Conservation (phyloP, 2,329 filamentous ascomycete genomes). For the Aspergillus viridinutans region DNA sequence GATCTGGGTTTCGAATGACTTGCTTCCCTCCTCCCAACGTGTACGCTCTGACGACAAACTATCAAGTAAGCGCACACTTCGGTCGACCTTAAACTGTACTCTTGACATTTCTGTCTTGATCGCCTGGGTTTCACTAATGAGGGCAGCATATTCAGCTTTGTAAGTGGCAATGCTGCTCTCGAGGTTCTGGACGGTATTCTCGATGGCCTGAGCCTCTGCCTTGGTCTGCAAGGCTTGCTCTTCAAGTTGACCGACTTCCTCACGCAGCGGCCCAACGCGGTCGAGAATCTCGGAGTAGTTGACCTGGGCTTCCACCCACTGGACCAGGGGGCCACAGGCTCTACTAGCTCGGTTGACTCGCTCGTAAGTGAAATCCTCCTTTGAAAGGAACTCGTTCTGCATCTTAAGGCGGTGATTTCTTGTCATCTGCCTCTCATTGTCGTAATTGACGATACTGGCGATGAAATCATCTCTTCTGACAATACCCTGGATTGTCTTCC, state of each 20-base stretch:
- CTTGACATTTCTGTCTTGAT: slow-evolving; percentile 97
- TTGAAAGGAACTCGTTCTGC: slow-evolving; percentile 85
- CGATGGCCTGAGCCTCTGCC: slow-evolving; percentile 85
- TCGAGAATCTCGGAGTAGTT: slow-evolving; percentile 97
- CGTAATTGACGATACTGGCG: slow-evolving; percentile 93
- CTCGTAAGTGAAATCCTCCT: slow-evolving; percentile 94
- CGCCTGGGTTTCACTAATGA: slow-evolving; percentile 94
- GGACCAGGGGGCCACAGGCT: slow-evolving; percentile 91
- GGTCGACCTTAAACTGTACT: slow-evolving; percentile 96
- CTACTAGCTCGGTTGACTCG: slow-evolving; percentile 94
- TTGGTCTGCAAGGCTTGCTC: slow-evolving; percentile 87
- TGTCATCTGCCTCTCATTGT: slow-evolving; percentile 95
- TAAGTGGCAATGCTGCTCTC: slow-evolving; percentile 91
- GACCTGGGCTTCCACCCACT: slow-evolving; percentile 96
- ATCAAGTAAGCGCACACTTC: slow-evolving; percentile 89
- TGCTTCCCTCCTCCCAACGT: slow-evolving; percentile 96
- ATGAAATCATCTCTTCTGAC: slow-evolving; percentile 95
- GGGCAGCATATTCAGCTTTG: slow-evolving; percentile 90
- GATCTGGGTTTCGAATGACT: slow-evolving; percentile 96
- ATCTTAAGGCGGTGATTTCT: slow-evolving; percentile 76
- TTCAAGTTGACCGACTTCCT: slow-evolving; percentile 83
- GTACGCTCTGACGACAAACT: slow-evolving; percentile 89
- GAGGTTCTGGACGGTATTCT: slow-evolving; percentile 76
- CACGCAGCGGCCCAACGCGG: slow-evolving; percentile 83
- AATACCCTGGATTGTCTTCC: slow-evolving; percentile 86